Evolutionary conservation across 148 eudicot genomes (phyloP).

Genomic region (Hydrangea macrophylla): DNA sequence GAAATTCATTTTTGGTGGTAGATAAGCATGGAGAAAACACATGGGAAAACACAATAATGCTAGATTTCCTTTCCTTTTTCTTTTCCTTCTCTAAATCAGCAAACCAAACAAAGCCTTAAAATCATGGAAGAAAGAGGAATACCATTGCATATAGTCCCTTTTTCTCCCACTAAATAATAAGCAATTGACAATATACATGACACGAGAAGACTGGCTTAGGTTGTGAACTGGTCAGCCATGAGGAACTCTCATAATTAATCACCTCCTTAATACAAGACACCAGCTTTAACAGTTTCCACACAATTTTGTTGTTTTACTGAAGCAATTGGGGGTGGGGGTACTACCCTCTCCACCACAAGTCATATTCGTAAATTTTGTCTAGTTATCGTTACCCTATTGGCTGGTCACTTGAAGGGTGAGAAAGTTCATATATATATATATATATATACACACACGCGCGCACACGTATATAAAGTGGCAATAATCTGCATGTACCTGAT

Average conservation of each 20-base stretch:
- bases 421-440: neutral
- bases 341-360: neutral
- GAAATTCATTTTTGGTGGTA: too few relatives aligned
- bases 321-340: neutral
- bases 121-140: too few relatives aligned
- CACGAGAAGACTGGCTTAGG: neutral
- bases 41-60: too few relatives aligned
- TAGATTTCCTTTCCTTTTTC: too few relatives aligned
- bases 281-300: neutral
- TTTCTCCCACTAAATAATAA: neutral
- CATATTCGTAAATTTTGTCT: neutral
- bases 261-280: neutral
- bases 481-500: constrained; percentile 42
- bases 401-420: neutral
- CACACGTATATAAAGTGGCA: constrained; percentile 2
- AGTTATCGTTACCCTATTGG: neutral
- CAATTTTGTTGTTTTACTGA: neutral
- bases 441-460: too few relatives aligned
- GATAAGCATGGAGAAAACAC: too few relatives aligned
- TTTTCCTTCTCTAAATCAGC: too few relatives aligned
- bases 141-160: neutral
- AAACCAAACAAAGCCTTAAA: too few relatives aligned
- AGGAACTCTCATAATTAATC: neutral
- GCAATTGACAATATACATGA: too few relatives aligned
- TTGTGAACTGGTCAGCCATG: neutral